Conservation (phyloP, 805 yeast genomes). For the Yamadazyma insecticola region DNA sequence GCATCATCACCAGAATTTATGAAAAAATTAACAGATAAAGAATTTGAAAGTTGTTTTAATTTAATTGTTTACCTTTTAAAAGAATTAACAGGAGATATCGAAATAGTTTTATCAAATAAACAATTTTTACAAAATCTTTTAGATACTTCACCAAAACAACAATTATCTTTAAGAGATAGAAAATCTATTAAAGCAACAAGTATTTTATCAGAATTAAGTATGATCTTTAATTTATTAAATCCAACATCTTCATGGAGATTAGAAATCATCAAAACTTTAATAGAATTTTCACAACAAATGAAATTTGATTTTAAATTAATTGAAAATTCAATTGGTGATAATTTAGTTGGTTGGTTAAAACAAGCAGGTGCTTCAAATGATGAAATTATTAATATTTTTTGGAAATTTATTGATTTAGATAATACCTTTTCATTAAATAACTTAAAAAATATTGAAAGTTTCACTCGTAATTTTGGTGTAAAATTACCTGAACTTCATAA, state of each 20-base stretch:
- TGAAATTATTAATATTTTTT: conserved; percentile 27
- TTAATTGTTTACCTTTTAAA: conserved; percentile 31
- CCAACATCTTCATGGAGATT: conserved; percentile 27
- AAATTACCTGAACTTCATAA: conserved; percentile 21
- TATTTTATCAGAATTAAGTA: conserved; percentile 36
- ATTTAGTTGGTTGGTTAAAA: conserved; percentile 33
- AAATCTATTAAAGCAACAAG: conserved; percentile 38
- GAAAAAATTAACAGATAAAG: conserved; percentile 35
- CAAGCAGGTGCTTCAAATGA: conserved; percentile 26
- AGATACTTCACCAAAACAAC: conserved; percentile 29
- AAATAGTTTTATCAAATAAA: conserved; percentile 20
- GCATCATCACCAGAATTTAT: conserved; percentile 26
- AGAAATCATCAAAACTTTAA: conserved; percentile 25
- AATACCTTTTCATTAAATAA: conserved; percentile 21
- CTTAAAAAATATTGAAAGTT: conserved; percentile 31
- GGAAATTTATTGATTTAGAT: conserved; percentile 37
- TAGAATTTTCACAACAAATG: conserved; percentile 25
- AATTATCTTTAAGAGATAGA: conserved; percentile 41
- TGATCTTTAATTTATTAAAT: conserved; percentile 39
- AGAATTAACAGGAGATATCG: conserved; percentile 24
- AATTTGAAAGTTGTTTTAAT: conserved; percentile 43
- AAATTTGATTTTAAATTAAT: conserved; percentile 29
- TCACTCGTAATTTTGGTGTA: conserved; percentile 24
- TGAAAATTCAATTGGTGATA: conserved; percentile 30
- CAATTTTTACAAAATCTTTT: conserved; percentile 25